Evolutionary conservation across 768 basidiomycete species (phyloP).

Genomic region (Boletus speciosus): DNA sequence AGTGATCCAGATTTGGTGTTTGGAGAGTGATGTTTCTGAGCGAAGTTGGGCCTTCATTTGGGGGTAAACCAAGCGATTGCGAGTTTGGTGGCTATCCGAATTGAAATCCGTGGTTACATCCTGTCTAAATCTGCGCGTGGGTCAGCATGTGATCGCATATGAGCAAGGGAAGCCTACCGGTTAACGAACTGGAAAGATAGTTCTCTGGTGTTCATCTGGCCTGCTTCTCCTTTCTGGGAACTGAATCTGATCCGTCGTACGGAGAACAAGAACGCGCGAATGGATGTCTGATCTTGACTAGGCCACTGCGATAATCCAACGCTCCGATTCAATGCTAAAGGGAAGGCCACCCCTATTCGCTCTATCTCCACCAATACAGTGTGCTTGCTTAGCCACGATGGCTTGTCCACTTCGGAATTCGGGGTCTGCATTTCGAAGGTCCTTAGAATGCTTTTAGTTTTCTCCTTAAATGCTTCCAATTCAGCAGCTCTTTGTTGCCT

Average conservation of each 20-base stretch:
- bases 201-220: constrained; percentile 65
- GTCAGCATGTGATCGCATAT: constrained; percentile 3
- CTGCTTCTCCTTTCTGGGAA: constrained; percentile 73
- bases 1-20: constrained; percentile 55
- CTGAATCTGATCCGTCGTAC: constrained; percentile 72
- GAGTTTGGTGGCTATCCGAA: constrained; percentile 61
- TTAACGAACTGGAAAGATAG: constrained; percentile 86
- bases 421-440: constrained; percentile 67
- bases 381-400: constrained; percentile 56
- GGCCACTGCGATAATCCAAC: constrained; percentile 46
- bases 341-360: constrained; percentile 88
- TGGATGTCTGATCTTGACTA: constrained; percentile 39
- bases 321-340: constrained; percentile 62
- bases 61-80: constrained; percentile 75
- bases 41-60: constrained; percentile 75
- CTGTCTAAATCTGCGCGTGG: constrained; percentile 69
- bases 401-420: constrained; percentile 16
- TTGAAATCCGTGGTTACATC: constrained; percentile 65
- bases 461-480: constrained; percentile 79
- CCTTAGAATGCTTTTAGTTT: constrained; percentile 66
- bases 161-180: constrained; percentile 42
- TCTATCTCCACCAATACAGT: constrained; percentile 52
- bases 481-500: constrained; percentile 75
- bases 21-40: constrained; percentile 45
- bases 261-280: constrained; percentile 84